Percentiles rank a stretch among this genome's conserved stretches.
phyloP scores from a whole-genome alignment of 148 eudicot genomes.

The Fagopyrum tataricum region DNA sequence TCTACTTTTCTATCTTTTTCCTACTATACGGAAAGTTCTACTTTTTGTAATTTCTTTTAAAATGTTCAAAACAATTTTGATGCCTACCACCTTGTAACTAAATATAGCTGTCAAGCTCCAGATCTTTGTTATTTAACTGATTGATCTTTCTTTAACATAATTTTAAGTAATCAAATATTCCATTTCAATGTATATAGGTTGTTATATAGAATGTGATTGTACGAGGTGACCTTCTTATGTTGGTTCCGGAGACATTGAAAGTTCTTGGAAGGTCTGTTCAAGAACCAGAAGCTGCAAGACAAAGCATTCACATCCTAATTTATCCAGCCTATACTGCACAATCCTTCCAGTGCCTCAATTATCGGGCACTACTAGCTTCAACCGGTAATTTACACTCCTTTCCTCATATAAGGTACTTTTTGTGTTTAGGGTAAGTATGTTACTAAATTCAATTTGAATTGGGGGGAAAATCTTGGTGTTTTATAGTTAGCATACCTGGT shows the following conservation, averaged over 20 bases:
- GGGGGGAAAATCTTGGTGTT: background rate
- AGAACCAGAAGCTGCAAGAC: conserved; percentile 85
- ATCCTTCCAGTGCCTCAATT: too few species aligned
- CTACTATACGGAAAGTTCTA: background rate
- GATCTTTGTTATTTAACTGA: background rate
- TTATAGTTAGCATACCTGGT: background rate
- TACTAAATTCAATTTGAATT: too few species aligned
- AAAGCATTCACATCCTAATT: too few species aligned
- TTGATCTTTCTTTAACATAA: background rate
- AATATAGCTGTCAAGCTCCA: background rate
- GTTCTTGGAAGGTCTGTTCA: conserved; percentile 83
- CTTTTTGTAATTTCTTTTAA: background rate
- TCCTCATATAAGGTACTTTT: too few species aligned
- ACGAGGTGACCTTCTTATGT: conserved; percentile 71
- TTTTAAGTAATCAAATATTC: background rate
- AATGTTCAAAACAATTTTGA: background rate
- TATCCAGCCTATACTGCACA: too few species aligned
- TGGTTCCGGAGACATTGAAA: conserved; percentile 86
- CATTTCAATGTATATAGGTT: conserved; percentile 40
- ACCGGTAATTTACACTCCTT: too few species aligned
- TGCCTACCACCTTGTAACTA: background rate
- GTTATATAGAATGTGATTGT: conserved; percentile 65
- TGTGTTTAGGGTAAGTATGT: too few species aligned
- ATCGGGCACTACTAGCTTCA: too few species aligned
- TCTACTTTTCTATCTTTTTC: background rate